Evolutionary conservation across 129 eudicot genomes (phyloP).

Genomic region (Ambrosia artemisiifolia): DNA sequence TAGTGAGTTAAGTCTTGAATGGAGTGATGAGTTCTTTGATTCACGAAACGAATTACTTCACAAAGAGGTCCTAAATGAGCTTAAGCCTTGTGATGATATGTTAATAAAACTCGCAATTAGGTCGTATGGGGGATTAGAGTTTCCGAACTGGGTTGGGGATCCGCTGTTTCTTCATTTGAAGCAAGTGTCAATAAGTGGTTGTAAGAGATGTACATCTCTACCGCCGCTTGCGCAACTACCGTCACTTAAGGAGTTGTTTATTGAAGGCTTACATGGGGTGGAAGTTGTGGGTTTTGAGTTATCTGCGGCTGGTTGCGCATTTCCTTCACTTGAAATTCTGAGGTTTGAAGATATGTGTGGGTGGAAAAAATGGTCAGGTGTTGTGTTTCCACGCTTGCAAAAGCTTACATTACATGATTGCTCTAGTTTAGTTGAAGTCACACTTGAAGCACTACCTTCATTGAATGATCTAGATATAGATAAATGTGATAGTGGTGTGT

Average conservation of each 20-base stretch:
- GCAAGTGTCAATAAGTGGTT: neutral
- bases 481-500: neutral
- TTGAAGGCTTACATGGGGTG: neutral
- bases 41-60: too few relatives aligned
- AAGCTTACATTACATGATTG: neutral
- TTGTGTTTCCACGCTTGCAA: neutral
- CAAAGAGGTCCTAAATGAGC: too few relatives aligned
- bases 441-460: neutral
- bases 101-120: neutral
- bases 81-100: neutral
- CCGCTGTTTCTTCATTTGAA: neutral
- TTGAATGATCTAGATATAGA: too few relatives aligned
- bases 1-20: too few relatives aligned
- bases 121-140: neutral
- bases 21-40: too few relatives aligned
- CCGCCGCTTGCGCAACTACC: neutral
- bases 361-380: neutral
- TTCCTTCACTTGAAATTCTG: neutral
- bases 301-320: neutral
- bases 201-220: neutral
- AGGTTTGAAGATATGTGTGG: neutral
- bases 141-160: neutral
- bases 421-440: neutral
- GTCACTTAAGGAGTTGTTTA: neutral
- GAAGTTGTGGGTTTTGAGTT: neutral